Conservation (phyloP, 768 basidiomycete genomes). For the Suillus brevipes region DNA sequence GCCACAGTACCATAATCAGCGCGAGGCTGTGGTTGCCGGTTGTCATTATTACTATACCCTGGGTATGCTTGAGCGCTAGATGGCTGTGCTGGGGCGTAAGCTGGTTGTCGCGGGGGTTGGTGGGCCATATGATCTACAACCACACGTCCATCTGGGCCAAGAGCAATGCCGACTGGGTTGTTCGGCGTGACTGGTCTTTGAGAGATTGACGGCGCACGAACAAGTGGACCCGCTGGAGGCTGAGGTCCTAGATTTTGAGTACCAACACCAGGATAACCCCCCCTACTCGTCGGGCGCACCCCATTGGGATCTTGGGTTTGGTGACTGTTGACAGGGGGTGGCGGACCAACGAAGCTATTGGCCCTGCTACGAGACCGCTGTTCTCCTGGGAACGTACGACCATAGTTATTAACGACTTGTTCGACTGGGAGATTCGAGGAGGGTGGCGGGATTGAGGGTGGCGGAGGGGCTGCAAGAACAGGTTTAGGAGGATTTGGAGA, state of each 20-base stretch:
- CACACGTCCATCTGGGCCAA: conserved; percentile 81
- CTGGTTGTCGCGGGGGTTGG: conserved; percentile 30
- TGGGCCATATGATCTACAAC: conserved; percentile 77
- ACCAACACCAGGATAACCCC: conserved; percentile 82
- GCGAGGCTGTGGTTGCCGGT: conserved; percentile 35
- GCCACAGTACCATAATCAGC: conserved; percentile 21
- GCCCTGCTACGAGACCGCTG: conserved; percentile 57
- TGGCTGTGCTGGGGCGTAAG: conserved; percentile 5
- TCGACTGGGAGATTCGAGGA: conserved; percentile 60
- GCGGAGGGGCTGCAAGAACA: conserved; percentile 71
- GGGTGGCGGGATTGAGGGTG: conserved; percentile 33
- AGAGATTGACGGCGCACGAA: conserved; percentile 28
- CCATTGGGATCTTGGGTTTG: conserved; percentile 41
- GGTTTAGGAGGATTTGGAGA: conserved; percentile 77
- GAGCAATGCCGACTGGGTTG: conserved; percentile 77
- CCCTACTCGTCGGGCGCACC: conserved; percentile 54
- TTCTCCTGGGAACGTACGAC: conserved; percentile 88
- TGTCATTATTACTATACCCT: conserved; percentile 21
- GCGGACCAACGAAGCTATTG: conserved; percentile 44
- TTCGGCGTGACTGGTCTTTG: conserved; percentile 65
- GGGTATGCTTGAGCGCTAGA: conserved; percentile 19
- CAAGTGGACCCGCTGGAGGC: conserved; percentile 37
- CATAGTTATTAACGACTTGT: conserved; percentile 73
- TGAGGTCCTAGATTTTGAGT: conserved; percentile 67
- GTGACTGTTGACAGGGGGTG: conserved; percentile 28